phyloP scores from a whole-genome alignment of 139 green algal genomes.

The Marvania coccoides region DNA sequence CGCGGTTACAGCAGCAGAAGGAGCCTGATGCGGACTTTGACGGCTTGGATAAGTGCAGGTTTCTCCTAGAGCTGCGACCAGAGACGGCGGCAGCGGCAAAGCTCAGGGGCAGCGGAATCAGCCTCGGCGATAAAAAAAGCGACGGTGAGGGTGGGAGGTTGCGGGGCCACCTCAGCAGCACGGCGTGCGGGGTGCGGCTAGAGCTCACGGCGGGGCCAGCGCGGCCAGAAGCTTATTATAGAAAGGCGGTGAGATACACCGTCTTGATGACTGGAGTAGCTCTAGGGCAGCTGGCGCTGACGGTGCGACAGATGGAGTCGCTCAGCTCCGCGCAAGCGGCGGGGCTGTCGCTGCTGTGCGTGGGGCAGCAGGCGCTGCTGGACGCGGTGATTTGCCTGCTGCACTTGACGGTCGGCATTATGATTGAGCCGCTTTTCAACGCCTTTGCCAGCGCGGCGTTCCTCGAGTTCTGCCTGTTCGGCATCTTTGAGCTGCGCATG shows the following conservation, averaged over 20 bases:
- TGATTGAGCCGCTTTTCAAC: slow-evolving; percentile 75
- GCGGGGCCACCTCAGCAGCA: no score
- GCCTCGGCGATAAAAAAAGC: no score
- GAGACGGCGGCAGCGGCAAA: no score
- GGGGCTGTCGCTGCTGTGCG: slow-evolving; percentile 60
- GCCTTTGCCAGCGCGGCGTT: slow-evolving; percentile 66
- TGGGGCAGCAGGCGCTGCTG: slow-evolving; percentile 73
- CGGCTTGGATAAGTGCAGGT: no score
- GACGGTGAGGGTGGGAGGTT: no score
- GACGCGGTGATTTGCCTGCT: slow-evolving; percentile 83
- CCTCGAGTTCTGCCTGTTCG: slow-evolving; percentile 81
- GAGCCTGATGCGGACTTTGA: no score
- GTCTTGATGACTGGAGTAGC: neutral
- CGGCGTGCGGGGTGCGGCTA: no score
- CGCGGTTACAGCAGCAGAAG: no score
- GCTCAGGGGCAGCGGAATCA: no score
- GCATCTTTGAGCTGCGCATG: slow-evolving; percentile 82
- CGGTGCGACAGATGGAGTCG: slow-evolving; percentile 70
- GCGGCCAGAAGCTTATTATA: no score
- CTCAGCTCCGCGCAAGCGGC: slow-evolving; percentile 31
- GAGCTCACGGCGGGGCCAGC: no score
- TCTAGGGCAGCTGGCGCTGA: slow-evolving; percentile 42
- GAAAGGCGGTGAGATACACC: neutral
- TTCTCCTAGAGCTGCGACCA: no score
- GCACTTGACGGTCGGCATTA: slow-evolving; percentile 80